Evolutionary conservation across 1,284 basidiomycete species (phyloP).

Genomic region (Pyrrhoderma noxium): DNA sequence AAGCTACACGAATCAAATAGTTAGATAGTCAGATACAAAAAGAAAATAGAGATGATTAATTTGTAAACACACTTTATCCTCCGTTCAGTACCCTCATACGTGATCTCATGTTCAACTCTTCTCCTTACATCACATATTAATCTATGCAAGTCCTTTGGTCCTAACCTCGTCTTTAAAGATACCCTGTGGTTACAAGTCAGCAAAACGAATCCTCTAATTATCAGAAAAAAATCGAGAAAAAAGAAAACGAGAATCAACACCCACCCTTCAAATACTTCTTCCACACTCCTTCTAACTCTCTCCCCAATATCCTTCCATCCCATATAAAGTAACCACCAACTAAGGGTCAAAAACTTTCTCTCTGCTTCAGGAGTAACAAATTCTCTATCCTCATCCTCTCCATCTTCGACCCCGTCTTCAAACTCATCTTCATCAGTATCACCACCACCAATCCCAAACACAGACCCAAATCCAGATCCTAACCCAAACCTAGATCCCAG

Average conservation of each 20-base stretch:
- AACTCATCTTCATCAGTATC: not conserved
- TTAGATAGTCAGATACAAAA: not conserved
- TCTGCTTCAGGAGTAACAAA: conserved; percentile 55
- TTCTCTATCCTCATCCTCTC: conserved; percentile 27
- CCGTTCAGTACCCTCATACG: conserved; percentile 53
- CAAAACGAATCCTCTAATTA: not conserved
- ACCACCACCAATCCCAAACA: too few species aligned
- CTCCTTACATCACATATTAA: conserved; percentile 65
- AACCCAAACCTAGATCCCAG: too few species aligned
- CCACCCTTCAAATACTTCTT: conserved; percentile 74
- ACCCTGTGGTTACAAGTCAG: conserved; percentile 39
- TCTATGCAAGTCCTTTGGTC: conserved; percentile 57
- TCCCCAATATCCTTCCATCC: conserved; percentile 82
- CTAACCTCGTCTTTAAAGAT: conserved; percentile 69
- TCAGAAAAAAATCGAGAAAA: too few species aligned
- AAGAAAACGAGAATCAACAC: conserved; percentile 26
- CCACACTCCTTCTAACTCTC: conserved; percentile 64
- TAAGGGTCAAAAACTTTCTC: conserved; percentile 74
- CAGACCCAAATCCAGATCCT: too few species aligned
- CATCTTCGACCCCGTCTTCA: conserved; percentile 24
- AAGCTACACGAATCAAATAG: conserved; percentile 40
- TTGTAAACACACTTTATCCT: conserved; percentile 41
- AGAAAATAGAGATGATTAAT: not conserved
- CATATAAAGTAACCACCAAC: conserved; percentile 86
- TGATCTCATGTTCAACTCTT: conserved; percentile 64